phyloP scores from a whole-genome alignment of 176 grass and related monocot species.

The Poa pratensis region DNA sequence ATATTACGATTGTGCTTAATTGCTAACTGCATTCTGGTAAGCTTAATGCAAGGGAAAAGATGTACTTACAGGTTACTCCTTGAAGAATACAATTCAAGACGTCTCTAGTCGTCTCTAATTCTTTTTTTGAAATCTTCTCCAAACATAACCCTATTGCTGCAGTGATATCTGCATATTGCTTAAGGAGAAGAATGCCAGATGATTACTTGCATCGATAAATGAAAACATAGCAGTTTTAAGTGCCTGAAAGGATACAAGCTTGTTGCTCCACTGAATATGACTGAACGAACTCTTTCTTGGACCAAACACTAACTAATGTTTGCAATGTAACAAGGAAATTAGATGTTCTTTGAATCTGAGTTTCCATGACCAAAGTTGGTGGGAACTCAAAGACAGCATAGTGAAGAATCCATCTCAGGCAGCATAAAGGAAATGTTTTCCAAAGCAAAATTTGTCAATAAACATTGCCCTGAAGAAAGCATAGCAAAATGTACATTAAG shows the following conservation, averaged over 20 bases:
- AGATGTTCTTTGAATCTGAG: slow-evolving; percentile 52
- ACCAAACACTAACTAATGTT: slow-evolving; percentile 74
- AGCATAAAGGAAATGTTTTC: slow-evolving; percentile 94
- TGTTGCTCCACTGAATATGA: slow-evolving; percentile 96
- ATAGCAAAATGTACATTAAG: slow-evolving; percentile 27
- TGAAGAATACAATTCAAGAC: slow-evolving; percentile 85
- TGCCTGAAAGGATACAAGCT: slow-evolving; percentile 89
- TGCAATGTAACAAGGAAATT: slow-evolving; percentile 57
- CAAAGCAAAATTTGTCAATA: slow-evolving; percentile 85
- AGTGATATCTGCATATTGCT: slow-evolving; percentile 78
- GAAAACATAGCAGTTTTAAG: slow-evolving; percentile 36
- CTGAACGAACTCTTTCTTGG: slow-evolving; percentile 87
- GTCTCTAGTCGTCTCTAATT: slow-evolving; percentile 87
- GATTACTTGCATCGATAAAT: slow-evolving; percentile 27
- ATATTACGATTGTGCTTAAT: slow-evolving; percentile 18
- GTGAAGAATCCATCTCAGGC: slow-evolving; percentile 92
- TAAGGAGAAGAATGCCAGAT: slow-evolving; percentile 53
- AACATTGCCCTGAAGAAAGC: slow-evolving; percentile 75
- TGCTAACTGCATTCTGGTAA: slow-evolving; percentile 32
- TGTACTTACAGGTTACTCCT: slow-evolving; percentile 90
- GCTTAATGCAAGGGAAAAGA: slow-evolving; percentile 24
- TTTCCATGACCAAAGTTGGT: slow-evolving; percentile 55
- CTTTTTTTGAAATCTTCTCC: slow-evolving; percentile 73
- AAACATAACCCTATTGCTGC: slow-evolving; percentile 90
- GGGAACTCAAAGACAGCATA: slow-evolving; percentile 83